phyloP scores from a whole-genome alignment of 192 early-diverging fungal genomes.

The Phycomyces blakesleeanus region DNA sequence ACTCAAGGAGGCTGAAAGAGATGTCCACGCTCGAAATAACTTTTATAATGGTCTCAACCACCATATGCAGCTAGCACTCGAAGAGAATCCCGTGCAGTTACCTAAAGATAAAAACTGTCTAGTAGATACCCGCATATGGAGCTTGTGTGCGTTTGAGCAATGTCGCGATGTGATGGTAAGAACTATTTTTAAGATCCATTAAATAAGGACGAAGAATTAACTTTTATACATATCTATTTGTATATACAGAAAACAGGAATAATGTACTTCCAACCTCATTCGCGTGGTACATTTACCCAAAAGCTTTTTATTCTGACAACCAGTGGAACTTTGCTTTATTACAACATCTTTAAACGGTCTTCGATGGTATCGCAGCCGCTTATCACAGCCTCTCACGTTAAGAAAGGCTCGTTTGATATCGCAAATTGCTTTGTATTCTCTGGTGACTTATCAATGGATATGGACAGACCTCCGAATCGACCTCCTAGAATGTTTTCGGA shows the following conservation, averaged over 20 bases:
- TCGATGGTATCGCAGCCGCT: neutral
- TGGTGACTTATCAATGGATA: constrained; percentile 3
- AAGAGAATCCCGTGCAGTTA: neutral
- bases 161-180: constrained; percentile 31
- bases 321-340: constrained; percentile 20
- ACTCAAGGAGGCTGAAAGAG: constrained; percentile 22
- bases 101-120: constrained; percentile 5
- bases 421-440: constrained; percentile 24
- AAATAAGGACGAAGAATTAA: too few relatives aligned
- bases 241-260: constrained; percentile 34
- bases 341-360: constrained; percentile 14
- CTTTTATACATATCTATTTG: too few relatives aligned
- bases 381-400: constrained; percentile 1
- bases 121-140: constrained; percentile 31
- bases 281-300: constrained; percentile 22
- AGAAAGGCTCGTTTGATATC: constrained; percentile 22
- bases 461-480: neutral
- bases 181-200: too few relatives aligned
- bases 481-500: constrained; percentile 15
- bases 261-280: constrained; percentile 20
- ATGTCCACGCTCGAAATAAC: constrained; percentile 3
- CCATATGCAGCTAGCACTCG: neutral
- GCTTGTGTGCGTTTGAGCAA: constrained; percentile 19
- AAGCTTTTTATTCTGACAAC: constrained; percentile 18
- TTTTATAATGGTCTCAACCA: neutral